Base-by-base conservation (phyloP, 179 eudicot genomes). In the Spergularia azorica region DNA sequence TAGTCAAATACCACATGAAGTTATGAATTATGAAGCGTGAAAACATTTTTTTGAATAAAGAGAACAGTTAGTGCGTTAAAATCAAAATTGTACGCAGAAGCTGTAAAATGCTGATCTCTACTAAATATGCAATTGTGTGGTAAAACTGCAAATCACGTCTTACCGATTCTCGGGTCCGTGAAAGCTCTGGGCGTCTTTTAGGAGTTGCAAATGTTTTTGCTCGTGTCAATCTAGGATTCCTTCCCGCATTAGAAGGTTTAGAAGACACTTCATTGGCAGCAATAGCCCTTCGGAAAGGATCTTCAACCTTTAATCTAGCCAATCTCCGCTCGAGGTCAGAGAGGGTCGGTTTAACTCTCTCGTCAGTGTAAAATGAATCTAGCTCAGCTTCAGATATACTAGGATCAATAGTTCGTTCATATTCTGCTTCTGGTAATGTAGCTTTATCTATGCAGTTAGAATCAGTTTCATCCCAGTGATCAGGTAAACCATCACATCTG, bases 361-460 rank as follows among this genome's bases (percentile, higher is more conserved):
- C 82, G 82, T 79, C 89, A 82, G 89, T 83, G 79, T 80, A 88
- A 9, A 84, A 79, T 67, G 89, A 86, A 71, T 84, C 90, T 66
- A 79, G 73, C 74, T 91, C 97, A 58, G 86, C 83, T 85, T 80
- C 98, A 75, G 92, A 90, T 60, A 89, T 76, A 79, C 96, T 92
- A 71, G 97, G 98, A 81, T 92, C 90, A 67, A 84, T 75, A 63
- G 88, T 89, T 83, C 90, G 83, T 66, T 92, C 88, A 64, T 73
- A 89, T 84, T 82, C 88, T 79, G 69, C 84, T 88, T 86, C 79
- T 77, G 76, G 76, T 82, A 90, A 77, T 71, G 86, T 86, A 41
- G 91, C 83, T 80, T 86, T 86, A 74, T 81, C 86, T 63, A 83
- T 59, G 73, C 85, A 82, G 75, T 75, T 82, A 20, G 85, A 81